Evolutionary conservation across 129 eudicot genomes (phyloP).

Genomic region (Escallonia rubra): DNA sequence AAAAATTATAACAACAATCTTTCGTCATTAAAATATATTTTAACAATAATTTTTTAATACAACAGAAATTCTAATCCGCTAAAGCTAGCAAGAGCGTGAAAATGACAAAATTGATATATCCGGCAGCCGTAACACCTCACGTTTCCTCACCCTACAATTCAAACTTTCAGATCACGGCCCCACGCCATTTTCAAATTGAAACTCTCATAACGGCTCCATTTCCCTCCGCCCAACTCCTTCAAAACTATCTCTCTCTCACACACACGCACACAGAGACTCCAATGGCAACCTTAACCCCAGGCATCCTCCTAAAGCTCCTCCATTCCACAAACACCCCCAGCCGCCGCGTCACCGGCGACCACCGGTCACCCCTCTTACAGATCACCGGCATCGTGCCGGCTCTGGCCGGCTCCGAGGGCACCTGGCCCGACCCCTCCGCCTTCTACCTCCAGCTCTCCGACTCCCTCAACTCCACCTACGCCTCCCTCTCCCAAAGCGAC

Average conservation of each 20-base stretch:
- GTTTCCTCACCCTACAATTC: too few species aligned
- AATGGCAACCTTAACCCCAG: conserved; percentile 93
- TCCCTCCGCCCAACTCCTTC: conserved; percentile 2
- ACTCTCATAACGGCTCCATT: background rate
- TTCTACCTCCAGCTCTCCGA: conserved; percentile 82
- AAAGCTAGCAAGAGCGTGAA: too few species aligned
- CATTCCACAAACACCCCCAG: conserved; percentile 71
- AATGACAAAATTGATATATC: too few species aligned
- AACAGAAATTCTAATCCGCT: too few species aligned
- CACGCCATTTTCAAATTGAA: too few species aligned
- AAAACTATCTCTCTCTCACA: background rate
- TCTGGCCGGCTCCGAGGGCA: conserved; percentile 55
- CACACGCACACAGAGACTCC: background rate
- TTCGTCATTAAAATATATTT: too few species aligned
- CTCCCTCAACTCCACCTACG: conserved; percentile 81
- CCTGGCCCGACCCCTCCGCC: conserved; percentile 69
- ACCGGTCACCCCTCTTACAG: conserved; percentile 89
- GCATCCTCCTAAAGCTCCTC: conserved; percentile 81
- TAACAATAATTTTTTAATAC: too few species aligned
- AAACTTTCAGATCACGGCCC: too few species aligned
- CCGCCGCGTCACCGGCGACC: conserved; percentile 77
- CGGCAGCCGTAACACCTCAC: too few species aligned
- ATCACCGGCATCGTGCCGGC: conserved; percentile 92
- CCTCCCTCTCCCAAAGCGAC: conserved; percentile 74
- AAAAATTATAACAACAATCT: too few species aligned